A percentile compares a stretch with the other conserved stretches of the same genome.
Evolutionary conservation across 2,329 filamentous ascomycete genomes (phyloP).

Genomic region (Phoma herbarum): DNA sequence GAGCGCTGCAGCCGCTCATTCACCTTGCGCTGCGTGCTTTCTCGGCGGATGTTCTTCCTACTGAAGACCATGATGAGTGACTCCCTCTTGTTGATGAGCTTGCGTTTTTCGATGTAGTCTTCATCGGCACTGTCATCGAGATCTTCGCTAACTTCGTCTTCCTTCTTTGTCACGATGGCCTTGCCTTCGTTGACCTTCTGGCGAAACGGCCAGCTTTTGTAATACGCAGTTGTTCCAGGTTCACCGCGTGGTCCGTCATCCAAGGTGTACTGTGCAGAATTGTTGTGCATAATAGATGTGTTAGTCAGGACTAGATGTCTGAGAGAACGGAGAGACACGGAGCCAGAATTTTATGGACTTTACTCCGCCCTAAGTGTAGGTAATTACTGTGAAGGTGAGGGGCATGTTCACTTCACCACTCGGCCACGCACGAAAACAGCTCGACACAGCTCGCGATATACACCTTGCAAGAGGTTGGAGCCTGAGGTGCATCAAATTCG

Average conservation of each 20-base stretch:
- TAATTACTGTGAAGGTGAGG: not conserved
- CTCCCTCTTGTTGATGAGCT: not conserved
- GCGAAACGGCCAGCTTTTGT: constrained; percentile 20
- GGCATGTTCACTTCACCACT: not conserved
- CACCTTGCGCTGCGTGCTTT: constrained; percentile 6
- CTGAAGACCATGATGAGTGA: constrained; percentile 19
- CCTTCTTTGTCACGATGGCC: not conserved
- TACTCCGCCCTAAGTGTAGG: not conserved
- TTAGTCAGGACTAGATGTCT: no score
- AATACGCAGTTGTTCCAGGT: constrained; percentile 21
- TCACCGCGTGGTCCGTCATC: not conserved
- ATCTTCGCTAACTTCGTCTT: not conserved
- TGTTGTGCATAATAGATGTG: no score
- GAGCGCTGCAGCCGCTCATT: constrained; percentile 1
- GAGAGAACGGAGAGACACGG: no score
- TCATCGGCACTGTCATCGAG: not conserved
- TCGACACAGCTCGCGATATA: not conserved
- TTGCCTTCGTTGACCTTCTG: constrained; percentile 3
- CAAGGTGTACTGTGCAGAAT: constrained; percentile 3
- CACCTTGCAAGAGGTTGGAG: not conserved
- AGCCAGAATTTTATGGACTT: no score
- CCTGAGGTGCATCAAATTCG: not conserved
- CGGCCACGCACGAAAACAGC: not conserved
- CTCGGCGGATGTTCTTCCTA: constrained; percentile 13
- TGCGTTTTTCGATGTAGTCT: not conserved